phyloP scores from a whole-genome alignment of 2,329 filamentous ascomycete genomes.

The Fusarium phyllophilum region DNA sequence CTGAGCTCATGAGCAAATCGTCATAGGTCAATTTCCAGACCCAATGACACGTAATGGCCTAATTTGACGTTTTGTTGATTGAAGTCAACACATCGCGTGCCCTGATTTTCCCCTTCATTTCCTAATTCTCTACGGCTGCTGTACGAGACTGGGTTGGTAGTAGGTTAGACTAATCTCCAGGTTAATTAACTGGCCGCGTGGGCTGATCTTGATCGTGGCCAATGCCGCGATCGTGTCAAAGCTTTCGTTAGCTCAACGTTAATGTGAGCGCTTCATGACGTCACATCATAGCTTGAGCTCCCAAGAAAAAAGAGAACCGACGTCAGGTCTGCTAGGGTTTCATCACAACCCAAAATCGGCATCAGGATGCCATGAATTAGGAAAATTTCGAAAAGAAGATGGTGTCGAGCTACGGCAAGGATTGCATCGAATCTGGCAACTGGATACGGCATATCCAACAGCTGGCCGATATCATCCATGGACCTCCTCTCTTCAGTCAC shows the following conservation, averaged over 20 bases:
- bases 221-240: slow-evolving; percentile 34
- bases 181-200: slow-evolving; percentile 13
- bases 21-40: slow-evolving; percentile 17
- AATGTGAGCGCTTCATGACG: slow-evolving; percentile 42
- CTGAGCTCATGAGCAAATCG: slow-evolving; percentile 13
- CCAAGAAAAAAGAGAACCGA: slow-evolving; percentile 14
- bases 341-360: slow-evolving; percentile 19
- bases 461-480: neutral
- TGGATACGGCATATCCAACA: neutral
- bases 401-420: slow-evolving; percentile 22
- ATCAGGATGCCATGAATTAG: slow-evolving; percentile 28
- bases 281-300: slow-evolving; percentile 22
- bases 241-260: slow-evolving; percentile 24
- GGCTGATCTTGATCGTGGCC: slow-evolving; percentile 28
- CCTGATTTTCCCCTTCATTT: slow-evolving; percentile 22
- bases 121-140: neutral
- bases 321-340: slow-evolving; percentile 20
- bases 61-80: slow-evolving; percentile 20
- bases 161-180: neutral
- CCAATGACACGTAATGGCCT: slow-evolving; percentile 34
- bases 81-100: slow-evolving; percentile 1
- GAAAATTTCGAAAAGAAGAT: slow-evolving; percentile 19
- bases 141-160: neutral
- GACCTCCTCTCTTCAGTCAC: neutral
- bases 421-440: neutral